These are phyloP conservation scores for Phytophthora colocasiae DNA, from an alignment of 352 stramenopile species.

Conservation along the genomic window DNA sequence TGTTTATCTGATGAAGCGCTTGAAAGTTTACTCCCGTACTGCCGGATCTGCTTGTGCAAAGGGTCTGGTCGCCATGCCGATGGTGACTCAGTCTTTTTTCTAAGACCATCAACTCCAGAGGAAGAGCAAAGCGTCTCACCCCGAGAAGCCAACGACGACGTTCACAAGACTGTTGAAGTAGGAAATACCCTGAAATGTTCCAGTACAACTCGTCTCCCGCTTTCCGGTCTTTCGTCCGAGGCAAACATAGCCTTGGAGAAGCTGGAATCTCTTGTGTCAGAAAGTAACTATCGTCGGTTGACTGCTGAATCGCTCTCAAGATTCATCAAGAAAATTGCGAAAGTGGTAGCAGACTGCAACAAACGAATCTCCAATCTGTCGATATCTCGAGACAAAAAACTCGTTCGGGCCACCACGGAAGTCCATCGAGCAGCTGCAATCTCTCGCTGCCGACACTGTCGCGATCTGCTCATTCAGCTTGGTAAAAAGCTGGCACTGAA, in stretches of 20 bases:
- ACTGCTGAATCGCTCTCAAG: conserved; percentile 5
- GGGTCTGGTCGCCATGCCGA: conserved; percentile 3
- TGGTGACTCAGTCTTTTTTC: conserved; percentile 9
- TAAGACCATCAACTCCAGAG: conserved; percentile 5
- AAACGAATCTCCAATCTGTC: conserved; percentile 39
- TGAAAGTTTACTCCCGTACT: conserved; percentile 26
- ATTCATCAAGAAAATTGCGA: conserved; percentile 22
- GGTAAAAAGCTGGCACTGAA: conserved; percentile 47
- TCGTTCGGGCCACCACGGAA: conserved; percentile 15
- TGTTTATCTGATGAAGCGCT: conserved; percentile 27
- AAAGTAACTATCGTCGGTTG: conserved; percentile 2
- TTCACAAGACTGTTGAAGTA: background rate
- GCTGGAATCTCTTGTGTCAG: conserved; percentile 14
- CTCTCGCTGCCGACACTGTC: conserved; percentile 45
- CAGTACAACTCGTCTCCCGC: conserved; percentile 9
- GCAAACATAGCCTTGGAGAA: conserved; percentile 16
- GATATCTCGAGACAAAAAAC: conserved; percentile 10
- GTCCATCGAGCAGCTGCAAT: conserved; percentile 39
- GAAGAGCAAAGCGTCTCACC: background rate
- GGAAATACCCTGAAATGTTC: background rate
- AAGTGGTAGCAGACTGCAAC: conserved; percentile 49
- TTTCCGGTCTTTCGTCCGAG: conserved; percentile 35
- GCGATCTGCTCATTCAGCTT: conserved; percentile 52
- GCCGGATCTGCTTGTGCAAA: conserved; percentile 34
- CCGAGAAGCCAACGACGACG: background rate